These are phyloP conservation scores for Fusarium acutatum DNA, from an alignment of 2,329 filamentous ascomycete genomes.

Conservation along the genomic window DNA sequence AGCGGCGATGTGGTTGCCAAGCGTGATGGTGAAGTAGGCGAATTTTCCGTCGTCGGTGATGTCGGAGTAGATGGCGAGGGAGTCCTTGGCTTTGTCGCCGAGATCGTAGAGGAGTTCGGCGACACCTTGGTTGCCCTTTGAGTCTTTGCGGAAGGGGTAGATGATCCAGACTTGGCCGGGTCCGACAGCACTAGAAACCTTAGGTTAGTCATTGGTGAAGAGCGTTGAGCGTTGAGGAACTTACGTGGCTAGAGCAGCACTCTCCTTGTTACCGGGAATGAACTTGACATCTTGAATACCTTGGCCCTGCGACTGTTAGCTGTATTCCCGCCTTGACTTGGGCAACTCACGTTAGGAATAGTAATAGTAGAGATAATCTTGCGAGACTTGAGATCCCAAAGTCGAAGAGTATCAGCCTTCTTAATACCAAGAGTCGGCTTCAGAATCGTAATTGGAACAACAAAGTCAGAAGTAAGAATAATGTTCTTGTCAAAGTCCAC, in stretches of 20 bases:
- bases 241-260: conserved; percentile 64
- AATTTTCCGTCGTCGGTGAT: conserved; percentile 66
- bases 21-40: conserved; percentile 68
- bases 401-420: conserved; percentile 64
- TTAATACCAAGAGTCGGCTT: conserved; percentile 65
- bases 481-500: conserved; percentile 66
- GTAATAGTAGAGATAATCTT: conserved; percentile 68
- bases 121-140: conserved; percentile 64
- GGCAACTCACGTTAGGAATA: conserved; percentile 60
- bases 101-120: conserved; percentile 67
- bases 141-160: conserved; percentile 66
- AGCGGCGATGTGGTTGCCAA: conserved; percentile 63
- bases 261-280: conserved; percentile 67
- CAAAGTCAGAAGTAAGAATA: conserved; percentile 70
- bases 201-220: neutral
- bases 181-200: conserved; percentile 56
- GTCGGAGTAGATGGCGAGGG: conserved; percentile 68
- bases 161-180: conserved; percentile 71
- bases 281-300: conserved; percentile 74
- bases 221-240: neutral
- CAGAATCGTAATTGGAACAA: conserved; percentile 67
- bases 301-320: conserved; percentile 50
- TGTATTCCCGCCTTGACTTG: rapidly evolving
- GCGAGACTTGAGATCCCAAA: conserved; percentile 63
- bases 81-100: conserved; percentile 63